phyloP scores from a whole-genome alignment of 768 basidiomycete genomes.

The Tulasnella sp. region DNA sequence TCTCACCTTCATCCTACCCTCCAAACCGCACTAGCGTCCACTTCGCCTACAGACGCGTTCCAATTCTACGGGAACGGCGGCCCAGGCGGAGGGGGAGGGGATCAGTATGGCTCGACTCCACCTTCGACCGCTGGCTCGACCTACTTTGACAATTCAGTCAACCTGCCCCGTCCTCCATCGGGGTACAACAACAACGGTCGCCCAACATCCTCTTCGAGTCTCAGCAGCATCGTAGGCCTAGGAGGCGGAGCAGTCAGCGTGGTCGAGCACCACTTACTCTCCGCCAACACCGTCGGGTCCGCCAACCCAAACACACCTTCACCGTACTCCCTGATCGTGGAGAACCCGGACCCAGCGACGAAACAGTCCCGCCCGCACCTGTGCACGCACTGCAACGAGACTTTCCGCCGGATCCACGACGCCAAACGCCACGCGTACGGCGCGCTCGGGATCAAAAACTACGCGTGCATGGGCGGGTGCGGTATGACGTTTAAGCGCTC shows the following conservation, averaged over 20 bases:
- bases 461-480: constrained; percentile 18
- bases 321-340: constrained; percentile 12
- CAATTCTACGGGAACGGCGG: not conserved
- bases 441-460: constrained; percentile 14
- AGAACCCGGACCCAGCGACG: constrained; percentile 12
- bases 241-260: not conserved
- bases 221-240: not conserved
- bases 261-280: not conserved
- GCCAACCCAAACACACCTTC: not conserved
- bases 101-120: not conserved
- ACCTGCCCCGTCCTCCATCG: not conserved
- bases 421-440: constrained; percentile 17
- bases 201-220: not conserved
- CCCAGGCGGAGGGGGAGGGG: not conserved
- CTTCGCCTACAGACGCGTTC: not conserved
- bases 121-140: constrained; percentile 5
- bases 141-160: not conserved
- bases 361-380: constrained; percentile 9
- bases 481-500: constrained; percentile 14
- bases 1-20: not conserved
- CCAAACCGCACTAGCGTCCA: constrained; percentile 6
- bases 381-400: constrained; percentile 19
- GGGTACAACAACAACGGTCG: not conserved
- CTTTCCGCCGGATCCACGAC: constrained; percentile 17
- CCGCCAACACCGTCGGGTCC: not conserved